Evolutionary conservation across 129 eudicot species (phyloP).

Genomic region (Helianthus annuus): HanXRQr2.0-SUNRISE NC_035447.2:48762273-48762772

Average conservation of each 20-base stretch:
- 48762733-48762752: conserved; percentile 87
- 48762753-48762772: conserved; percentile 88
- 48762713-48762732: conserved; percentile 37
- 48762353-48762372: conserved; percentile 90
- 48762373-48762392: conserved; percentile 82
- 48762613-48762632: conserved; percentile 84
- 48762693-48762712: conserved; percentile 19
- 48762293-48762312: conserved; percentile 5
- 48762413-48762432: conserved; percentile 88
- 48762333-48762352: not conserved
- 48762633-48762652: conserved; percentile 83
- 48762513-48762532: conserved; percentile 3
- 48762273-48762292: not conserved
- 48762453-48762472: not conserved
- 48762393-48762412: conserved; percentile 99
- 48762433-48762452: conserved; percentile 61
- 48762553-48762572: conserved; percentile 54
- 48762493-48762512: not conserved
- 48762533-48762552: conserved; percentile 13
- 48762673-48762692: conserved; percentile 3
- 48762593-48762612: conserved; percentile 98
- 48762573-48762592: conserved; percentile 88
- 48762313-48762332: not conserved
- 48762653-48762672: not conserved
- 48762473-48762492: conserved; percentile 6